Base-by-base conservation (phyloP, 2,329 filamentous ascomycete genomes). In the Aspergillus costaricaensis region DNA sequence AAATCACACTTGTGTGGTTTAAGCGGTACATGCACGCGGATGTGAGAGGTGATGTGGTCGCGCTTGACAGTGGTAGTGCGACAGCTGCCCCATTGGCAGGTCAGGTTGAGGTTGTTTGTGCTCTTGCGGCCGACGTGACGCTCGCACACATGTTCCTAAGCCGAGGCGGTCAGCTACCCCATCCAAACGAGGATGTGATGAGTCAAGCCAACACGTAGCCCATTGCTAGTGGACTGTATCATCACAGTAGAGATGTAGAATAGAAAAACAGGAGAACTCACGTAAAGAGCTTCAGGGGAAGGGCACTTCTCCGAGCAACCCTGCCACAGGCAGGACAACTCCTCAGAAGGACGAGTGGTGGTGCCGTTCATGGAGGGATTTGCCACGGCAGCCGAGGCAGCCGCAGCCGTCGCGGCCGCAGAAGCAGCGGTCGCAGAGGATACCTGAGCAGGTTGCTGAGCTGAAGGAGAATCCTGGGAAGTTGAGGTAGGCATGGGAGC, bases 1-100 rank as follows among this genome's bases (percentile, higher is more conserved):
- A 97, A 96, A 75, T 97, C 93, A 78, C 95, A 99, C 80, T 97
- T 98, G 83, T 99, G 95, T 68, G 95, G 95, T 85, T 99, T 99
- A 63, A 99, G 83, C 1, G 95, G 95, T n/a, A 99, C 94, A 77
- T 99, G 95, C 57, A 98, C 95, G 66, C 95, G 91, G 71, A 99
- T 97, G 79, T 99, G 95, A 54, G 95, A 98, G 54, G 95, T 99
- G 79, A 99, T 99, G 81, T 99, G 95, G 73, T 98, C 95, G 72
- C 95, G 92, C 85, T 99, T 98, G 76, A 98, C 94, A 2, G 94
- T 98, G 51, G 93, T 97, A 21, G 94, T 98, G 65, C 92, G 88
- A 82, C 95, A 99, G 66, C 89, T 90, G 70, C 93, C 95, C 95
- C 95, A 99, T 76, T 96, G 91, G 80, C 95, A 99, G 57, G 92